Evolutionary conservation across 2,329 filamentous ascomycete genomes (phyloP).

Genomic region (Aspergillus transmontanensis): DNA sequence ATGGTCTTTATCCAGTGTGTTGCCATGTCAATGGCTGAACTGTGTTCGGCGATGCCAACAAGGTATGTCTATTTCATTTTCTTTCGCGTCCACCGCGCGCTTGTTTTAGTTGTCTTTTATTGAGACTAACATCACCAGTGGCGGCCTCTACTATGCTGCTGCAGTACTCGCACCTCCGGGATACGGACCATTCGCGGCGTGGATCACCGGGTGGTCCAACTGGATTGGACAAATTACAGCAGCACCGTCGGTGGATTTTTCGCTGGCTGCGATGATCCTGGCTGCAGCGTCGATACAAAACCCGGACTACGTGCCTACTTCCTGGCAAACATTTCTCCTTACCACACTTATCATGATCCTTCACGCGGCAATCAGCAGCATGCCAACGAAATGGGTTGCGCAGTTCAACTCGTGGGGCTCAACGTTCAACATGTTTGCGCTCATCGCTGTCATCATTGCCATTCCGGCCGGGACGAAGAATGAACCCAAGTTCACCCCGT

Average conservation of each 20-base stretch:
- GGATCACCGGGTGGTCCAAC: constrained; percentile 71
- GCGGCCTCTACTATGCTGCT: constrained; percentile 73
- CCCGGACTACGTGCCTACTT: constrained; percentile 64
- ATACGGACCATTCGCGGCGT: constrained; percentile 68
- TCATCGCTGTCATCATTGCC: constrained; percentile 67
- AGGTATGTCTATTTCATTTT: constrained; percentile 38
- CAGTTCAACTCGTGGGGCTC: constrained; percentile 70
- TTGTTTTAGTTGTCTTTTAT: not conserved
- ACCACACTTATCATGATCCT: constrained; percentile 68
- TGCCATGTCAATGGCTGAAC: constrained; percentile 69
- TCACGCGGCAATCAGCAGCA: constrained; percentile 67
- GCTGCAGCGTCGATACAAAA: constrained; percentile 70
- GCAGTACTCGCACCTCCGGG: constrained; percentile 69
- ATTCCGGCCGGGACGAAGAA: constrained; percentile 65
- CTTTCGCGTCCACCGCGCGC: not conserved
- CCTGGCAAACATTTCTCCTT: constrained; percentile 70
- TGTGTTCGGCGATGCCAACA: constrained; percentile 74
- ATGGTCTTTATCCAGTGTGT: constrained; percentile 73
- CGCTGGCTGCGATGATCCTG: constrained; percentile 69
- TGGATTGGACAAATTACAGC: constrained; percentile 69
- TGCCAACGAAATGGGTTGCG: constrained; percentile 72
- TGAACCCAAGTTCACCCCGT: constrained; percentile 60
- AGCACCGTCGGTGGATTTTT: constrained; percentile 68
- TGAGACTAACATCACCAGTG: constrained; percentile 38
- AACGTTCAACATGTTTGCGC: constrained; percentile 69